These are phyloP conservation scores for Phytophthora ohioensis DNA, from an alignment of 352 stramenopile genomes.

Conservation along the genomic window DNA sequence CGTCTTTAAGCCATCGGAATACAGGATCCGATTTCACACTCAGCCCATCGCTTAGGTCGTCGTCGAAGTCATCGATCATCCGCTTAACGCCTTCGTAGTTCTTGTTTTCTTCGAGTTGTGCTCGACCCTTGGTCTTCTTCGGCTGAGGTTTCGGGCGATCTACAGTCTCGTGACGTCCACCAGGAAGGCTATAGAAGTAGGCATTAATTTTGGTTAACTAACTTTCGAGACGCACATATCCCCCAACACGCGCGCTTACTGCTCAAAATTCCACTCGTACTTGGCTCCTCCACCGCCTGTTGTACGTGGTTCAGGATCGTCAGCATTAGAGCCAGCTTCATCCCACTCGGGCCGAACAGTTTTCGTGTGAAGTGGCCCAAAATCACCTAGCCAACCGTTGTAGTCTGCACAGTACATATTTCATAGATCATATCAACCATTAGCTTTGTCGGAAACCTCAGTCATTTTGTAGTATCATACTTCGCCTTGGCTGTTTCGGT, in stretches of 20 bases:
- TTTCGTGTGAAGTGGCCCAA: slow-evolving; percentile 75
- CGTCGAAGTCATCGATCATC: slow-evolving; percentile 20
- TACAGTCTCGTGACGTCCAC: slow-evolving; percentile 17
- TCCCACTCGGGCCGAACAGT: slow-evolving; percentile 66
- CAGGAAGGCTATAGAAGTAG: slow-evolving; percentile 32
- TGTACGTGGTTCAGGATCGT: slow-evolving; percentile 34
- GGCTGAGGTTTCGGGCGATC: neutral
- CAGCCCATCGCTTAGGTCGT: slow-evolving; percentile 38
- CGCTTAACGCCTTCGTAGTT: slow-evolving; percentile 11
- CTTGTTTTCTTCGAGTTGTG: slow-evolving; percentile 11
- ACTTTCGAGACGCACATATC: neutral
- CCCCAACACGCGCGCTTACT: slow-evolving; percentile 41
- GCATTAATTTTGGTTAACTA: neutral
- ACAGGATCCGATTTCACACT: slow-evolving; percentile 61
- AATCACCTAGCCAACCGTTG: slow-evolving; percentile 82
- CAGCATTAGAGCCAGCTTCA: slow-evolving; percentile 36
- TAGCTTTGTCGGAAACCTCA: neutral
- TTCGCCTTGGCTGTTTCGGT: slow-evolving; percentile 38
- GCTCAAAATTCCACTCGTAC: slow-evolving; percentile 76
- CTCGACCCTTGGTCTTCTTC: neutral
- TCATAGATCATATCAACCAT: neutral
- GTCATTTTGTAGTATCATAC: slow-evolving; percentile 13
- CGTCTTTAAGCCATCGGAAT: slow-evolving; percentile 69
- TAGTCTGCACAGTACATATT: slow-evolving; percentile 47
- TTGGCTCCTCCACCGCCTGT: slow-evolving; percentile 25